Conservation (phyloP, 2,329 filamentous ascomycete species). For the Magnaporthiopsis poae region DNA sequence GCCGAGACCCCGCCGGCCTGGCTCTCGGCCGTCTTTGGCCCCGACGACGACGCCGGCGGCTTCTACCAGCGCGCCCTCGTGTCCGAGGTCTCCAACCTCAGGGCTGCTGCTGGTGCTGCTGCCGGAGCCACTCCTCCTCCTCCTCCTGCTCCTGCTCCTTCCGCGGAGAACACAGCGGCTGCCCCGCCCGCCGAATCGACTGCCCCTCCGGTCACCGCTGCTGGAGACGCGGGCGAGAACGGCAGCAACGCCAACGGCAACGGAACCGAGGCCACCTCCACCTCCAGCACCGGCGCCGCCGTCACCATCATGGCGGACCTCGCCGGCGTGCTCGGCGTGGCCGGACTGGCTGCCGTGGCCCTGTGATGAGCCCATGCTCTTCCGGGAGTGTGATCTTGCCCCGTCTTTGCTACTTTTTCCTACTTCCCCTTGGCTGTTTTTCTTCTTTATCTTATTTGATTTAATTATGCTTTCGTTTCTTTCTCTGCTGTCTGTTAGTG, state of each 20-base stretch:
- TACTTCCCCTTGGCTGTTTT: no score
- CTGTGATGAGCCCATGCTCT: not conserved
- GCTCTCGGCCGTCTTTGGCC: slow-evolving; percentile 12
- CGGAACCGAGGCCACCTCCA: slow-evolving; percentile 1
- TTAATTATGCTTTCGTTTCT: not conserved
- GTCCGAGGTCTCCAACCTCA: slow-evolving; percentile 5
- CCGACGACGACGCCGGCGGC: slow-evolving; percentile 8
- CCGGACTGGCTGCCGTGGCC: not conserved
- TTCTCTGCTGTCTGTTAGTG: not conserved
- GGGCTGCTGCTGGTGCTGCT: no score
- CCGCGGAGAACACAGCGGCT: not conserved
- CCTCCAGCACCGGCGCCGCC: slow-evolving; percentile 1
- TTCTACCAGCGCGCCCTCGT: slow-evolving; percentile 8
- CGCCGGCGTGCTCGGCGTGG: slow-evolving; percentile 3
- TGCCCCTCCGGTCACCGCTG: not conserved
- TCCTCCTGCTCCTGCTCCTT: not conserved
- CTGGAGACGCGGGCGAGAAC: not conserved
- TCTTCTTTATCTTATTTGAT: not conserved
- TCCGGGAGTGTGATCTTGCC: no score
- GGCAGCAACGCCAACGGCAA: not conserved
- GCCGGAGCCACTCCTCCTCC: not conserved
- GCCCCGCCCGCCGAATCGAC: not conserved
- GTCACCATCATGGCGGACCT: slow-evolving; percentile 4
- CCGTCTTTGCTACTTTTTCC: not conserved
- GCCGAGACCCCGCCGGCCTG: slow-evolving; percentile 16